These are phyloP conservation scores for Ceratonia siliqua DNA, from an alignment of 306 rosid species.

Conservation along the genomic window DNA sequence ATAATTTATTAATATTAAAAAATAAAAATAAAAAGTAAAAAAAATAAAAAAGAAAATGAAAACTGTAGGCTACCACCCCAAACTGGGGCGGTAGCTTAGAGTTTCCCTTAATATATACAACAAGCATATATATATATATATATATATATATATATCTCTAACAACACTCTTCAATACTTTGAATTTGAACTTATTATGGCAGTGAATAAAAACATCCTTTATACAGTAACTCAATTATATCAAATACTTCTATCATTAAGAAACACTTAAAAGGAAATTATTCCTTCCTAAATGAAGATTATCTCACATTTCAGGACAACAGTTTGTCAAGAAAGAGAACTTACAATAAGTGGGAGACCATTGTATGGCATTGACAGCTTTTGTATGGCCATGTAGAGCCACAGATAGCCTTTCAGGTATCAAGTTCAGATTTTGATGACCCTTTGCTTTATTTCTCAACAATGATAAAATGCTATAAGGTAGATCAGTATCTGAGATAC, in stretches of 20 bases:
- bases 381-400: constrained; percentile 56
- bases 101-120: constrained; percentile 42
- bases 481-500: constrained; percentile 58
- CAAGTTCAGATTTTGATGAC: constrained; percentile 30
- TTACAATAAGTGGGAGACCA: constrained; percentile 83
- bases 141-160: too few species aligned
- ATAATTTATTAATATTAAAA: too few species aligned
- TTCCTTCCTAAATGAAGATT: not conserved
- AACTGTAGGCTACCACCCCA: too few species aligned
- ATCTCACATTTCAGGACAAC: constrained; percentile 17
- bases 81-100: too few species aligned
- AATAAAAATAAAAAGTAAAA: too few species aligned
- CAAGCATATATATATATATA: too few species aligned
- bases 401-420: constrained; percentile 53
- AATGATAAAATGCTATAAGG: constrained; percentile 47
- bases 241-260: constrained; percentile 4
- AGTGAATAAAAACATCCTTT: not conserved
- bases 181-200: constrained; percentile 21
- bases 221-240: not conserved
- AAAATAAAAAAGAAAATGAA: too few species aligned
- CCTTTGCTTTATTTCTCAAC: constrained; percentile 58
- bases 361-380: constrained; percentile 72
- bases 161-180: constrained; percentile 19
- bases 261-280: constrained; percentile 13
- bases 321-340: constrained; percentile 27